Base-by-base conservation (phyloP, 352 stramenopile genomes). In the Phytophthora fragariae region DNA sequence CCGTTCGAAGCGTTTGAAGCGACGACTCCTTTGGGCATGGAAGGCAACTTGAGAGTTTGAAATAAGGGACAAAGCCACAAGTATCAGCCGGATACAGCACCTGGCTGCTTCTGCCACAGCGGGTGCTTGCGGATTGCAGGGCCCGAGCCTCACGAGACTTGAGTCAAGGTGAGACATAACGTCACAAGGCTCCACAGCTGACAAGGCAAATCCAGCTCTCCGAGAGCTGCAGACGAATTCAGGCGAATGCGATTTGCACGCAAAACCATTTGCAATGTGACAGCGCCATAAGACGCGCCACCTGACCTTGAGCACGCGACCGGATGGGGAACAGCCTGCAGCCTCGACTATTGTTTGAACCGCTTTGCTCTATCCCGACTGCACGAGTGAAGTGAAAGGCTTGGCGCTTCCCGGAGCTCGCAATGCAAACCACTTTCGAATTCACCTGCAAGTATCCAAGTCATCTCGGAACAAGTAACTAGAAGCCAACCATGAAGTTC, bases 311-410 rank as follows among this genome's bases (percentile, higher is more conserved):
- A 67, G 12, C 64, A 57, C 21, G 50, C 64, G 50, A 33, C 39
- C 57, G 63, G 63, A 72, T 76, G 62, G 62, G 54, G 68, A 71
- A 35, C 41, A 49, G 46, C 31, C 65, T 69, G 57, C 72, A 63
- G 69, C 44, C 53, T 64, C 50, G 61, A 65, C 17, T 54, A 72
- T 53, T 67, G 56, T 68, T 46, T 46, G 50, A 24, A 15, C 46
- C 9, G 41, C 9, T 39, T 10, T 59, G 44, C 64, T 72, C 69
- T 62, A 76, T 76, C 56, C 63, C 63, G 62, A 76, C 62, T 68
- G 63, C 69, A 65, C 69, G n/a, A 14, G 37, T 39, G 62, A 72
- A 62, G 54, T 50, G 46, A 54, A 12, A 41, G 59, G 31, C 52
- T 65, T 68, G 52, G 53, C 52, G 31, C 27, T 57, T 62, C 24